Evolutionary conservation across 108 stramenopile species (phyloP), one percentile per base, ranked within the genome.

Genomic region (Nitzschia sp.): DNA sequence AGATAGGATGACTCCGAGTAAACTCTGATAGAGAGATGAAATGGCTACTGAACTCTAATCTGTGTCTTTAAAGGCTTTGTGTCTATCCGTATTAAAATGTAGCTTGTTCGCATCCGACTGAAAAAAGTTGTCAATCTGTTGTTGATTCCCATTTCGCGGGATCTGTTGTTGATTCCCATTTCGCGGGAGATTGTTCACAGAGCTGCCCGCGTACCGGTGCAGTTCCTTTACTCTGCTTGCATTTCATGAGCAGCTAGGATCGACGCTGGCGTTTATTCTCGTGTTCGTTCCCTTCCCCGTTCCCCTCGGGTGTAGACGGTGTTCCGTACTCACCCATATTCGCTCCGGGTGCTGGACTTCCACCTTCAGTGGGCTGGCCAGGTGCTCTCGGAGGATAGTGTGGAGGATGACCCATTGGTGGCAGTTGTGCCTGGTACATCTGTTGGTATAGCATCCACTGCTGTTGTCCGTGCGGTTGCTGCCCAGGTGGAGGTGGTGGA

Each of bases 361-460:
- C 53, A 1, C 35, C 66, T 25, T 66, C 66, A 1, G 19, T 31
- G 32, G 63, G 48, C 29, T 23, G 46, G 8, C 66, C 66, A 41
- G 3, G 21, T 55, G 50, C 53, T 41, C 60, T 38, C 1, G 53
- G 57, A 47, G 56, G 68, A 69, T 58, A 58, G 3, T 44, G 6
- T n/a, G 13, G 46, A 17, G 25, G 46, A 29, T 48, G 63, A 6
- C 29, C 26, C 30, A 45, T 27, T 3, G 71, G 71, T 23, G 47
- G 71, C 26, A 72, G 50, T 15, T 41, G 53, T 21, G 63, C 59
- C 29, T 64, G 74, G 44, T 75, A 75, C 74, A 71, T 68, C 53
- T 56, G 74, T 35, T 67, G 74, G 52, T 75, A 75, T 34, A 68
- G 11, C 65, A 73, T 73, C 74, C 74, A 70, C 25, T 55, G 45